phyloP scores from a whole-genome alignment of 2,329 filamentous ascomycete genomes.

The Colletotrichum chrysophilum region DNA sequence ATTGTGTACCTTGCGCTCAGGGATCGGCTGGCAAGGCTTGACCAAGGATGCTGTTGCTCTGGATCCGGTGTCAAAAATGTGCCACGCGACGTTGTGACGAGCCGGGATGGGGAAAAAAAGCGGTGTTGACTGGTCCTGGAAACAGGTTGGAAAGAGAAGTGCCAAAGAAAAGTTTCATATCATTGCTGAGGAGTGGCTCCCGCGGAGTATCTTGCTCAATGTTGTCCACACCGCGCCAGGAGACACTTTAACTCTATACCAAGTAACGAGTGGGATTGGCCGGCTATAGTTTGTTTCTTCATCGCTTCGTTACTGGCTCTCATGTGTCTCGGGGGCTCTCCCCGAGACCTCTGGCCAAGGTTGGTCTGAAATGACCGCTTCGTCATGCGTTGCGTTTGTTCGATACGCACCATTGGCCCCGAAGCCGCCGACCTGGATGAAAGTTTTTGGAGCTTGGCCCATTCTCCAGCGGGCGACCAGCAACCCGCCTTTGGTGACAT shows the following conservation, averaged over 20 bases:
- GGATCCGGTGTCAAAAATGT: not conserved
- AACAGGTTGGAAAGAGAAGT: not conserved
- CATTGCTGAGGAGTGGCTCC: not conserved
- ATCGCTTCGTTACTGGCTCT: not conserved
- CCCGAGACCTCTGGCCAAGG: not conserved
- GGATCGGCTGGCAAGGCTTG: not conserved
- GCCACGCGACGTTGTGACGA: not conserved
- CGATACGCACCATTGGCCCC: not conserved
- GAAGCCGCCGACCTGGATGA: not conserved
- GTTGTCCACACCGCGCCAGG: not conserved
- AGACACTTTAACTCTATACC: not conserved
- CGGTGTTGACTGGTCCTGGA: constrained; percentile 2
- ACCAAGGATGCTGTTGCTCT: not conserved
- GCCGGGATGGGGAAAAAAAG: not conserved
- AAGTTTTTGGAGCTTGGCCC: not conserved
- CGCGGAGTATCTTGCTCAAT: not conserved
- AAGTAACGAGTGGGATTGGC: not conserved
- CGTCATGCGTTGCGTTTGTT: constrained; percentile 3
- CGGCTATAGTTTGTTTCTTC: not conserved
- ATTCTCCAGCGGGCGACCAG: not conserved
- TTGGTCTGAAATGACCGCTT: not conserved
- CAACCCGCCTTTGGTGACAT: not conserved
- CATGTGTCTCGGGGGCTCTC: not conserved
- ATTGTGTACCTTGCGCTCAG: not conserved
- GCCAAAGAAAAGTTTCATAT: not conserved